Conservation (phyloP, 139 green algal genomes). For the Picochlorum sp. region DNA sequence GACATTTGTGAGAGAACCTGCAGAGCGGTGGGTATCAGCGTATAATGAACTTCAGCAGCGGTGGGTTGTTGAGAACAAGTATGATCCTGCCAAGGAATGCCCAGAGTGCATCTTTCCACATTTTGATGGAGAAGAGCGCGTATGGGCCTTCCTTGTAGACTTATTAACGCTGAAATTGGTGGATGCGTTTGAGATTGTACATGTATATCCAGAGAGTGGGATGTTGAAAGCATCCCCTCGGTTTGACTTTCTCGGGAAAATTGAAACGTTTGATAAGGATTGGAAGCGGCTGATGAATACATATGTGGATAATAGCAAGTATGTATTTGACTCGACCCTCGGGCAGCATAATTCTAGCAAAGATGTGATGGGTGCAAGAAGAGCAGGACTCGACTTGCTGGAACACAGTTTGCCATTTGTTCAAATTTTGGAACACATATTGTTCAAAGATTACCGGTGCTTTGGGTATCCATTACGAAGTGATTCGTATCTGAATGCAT, state of each 20-base stretch:
- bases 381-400: neutral
- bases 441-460: constrained; percentile 1
- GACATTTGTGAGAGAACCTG: neutral
- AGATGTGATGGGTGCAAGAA: neutral
- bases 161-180: neutral
- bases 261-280: constrained; percentile 2
- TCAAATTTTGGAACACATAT: neutral
- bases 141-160: constrained; percentile 1
- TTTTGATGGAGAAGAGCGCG: neutral
- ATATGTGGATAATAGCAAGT: neutral
- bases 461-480: neutral
- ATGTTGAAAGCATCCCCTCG: neutral
- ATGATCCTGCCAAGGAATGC: neutral
- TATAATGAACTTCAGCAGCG: neutral
- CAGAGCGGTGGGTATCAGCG: neutral
- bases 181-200: neutral
- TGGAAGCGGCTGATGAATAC: neutral
- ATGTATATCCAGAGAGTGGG: neutral
- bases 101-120: neutral
- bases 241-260: neutral
- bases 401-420: neutral
- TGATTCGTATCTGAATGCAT: neutral
- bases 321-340: neutral
- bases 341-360: neutral
- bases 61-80: neutral